A percentile compares a stretch with the other conserved stretches of the same genome.
Evolutionary conservation across 2,329 filamentous ascomycete species (phyloP).

Genomic region (Venturia nashicola): DNA sequence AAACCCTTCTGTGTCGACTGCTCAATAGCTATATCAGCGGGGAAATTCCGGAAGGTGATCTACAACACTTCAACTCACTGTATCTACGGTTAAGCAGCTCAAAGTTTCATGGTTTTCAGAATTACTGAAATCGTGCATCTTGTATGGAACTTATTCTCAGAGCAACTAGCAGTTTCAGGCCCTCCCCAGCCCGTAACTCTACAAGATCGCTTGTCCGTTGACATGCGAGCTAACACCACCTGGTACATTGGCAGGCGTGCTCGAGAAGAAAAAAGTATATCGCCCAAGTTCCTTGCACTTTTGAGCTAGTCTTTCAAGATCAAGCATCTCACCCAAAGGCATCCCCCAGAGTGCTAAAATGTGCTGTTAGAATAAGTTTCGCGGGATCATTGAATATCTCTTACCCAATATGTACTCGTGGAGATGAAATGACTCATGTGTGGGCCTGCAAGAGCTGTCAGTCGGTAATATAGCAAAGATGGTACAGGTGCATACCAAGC

Average conservation of each 20-base stretch:
- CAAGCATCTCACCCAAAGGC: constrained; percentile 28
- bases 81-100: no score
- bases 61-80: no score
- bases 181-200: neutral
- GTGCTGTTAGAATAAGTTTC: no score
- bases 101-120: no score
- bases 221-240: constrained; percentile 31
- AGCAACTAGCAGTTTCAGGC: neutral
- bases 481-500: constrained; percentile 27
- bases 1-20: no score
- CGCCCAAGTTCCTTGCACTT: constrained; percentile 43
- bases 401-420: constrained; percentile 18
- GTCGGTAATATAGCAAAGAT: neutral
- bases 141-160: no score
- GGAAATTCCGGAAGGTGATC: no score
- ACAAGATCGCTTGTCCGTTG: constrained; percentile 29
- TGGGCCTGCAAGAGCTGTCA: neutral
- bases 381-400: no score
- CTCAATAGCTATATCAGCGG: no score
- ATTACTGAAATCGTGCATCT: no score
- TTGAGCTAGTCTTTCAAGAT: constrained; percentile 39
- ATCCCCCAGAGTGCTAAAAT: constrained; percentile 28
- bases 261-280: constrained; percentile 52
- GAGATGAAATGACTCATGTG: constrained; percentile 20
- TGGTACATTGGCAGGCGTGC: constrained; percentile 41